Evolutionary conservation across 192 early-diverging fungal genomes (phyloP), one percentile per base, ranked within the genome.

Genomic region (Coemansia sp.): DNA sequence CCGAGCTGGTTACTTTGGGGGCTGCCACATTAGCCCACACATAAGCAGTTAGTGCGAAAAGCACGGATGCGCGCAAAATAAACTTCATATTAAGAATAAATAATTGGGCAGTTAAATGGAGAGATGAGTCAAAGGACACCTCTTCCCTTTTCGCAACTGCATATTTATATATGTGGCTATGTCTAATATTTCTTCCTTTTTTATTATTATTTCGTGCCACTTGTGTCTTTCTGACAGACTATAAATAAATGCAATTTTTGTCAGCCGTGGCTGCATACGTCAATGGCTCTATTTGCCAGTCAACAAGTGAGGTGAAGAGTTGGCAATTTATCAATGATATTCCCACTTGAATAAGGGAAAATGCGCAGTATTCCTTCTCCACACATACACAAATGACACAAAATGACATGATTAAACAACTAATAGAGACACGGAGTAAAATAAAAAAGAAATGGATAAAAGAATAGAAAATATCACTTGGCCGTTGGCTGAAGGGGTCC

Each of bases 251-350:
- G 41, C 63, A 46, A 16, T 64, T 9, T 40, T 64, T 41, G 12
- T 33, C 29, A 15, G 34, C 12, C 1, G 15, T 18, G 55, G 31
- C 27, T 58, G 55, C 55, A 58, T 55, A 27, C 3, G 31, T 58
- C 55, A 58, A 58, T 58, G 55, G 29, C 29, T 58, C 33, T 18
- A 34, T 58, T 31, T 7, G 33, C 13, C 27, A 34, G 55, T 34
- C 55, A 58, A 33, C 55, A 18, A 58, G 33, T 6, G 29, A 29
- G 53, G n/a, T 22, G 47, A 20, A 15, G 44, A 46, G 61, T 38
- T 62, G 36, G 34, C 62, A 64, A 64, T 50, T 50, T 22, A 18
- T 50, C 47, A 50, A 50, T 22, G 47, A 50, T 50, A 50, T 50
- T 50, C 2, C 13, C 18, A 50, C 6, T 22, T 9, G 47, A 50